Percentiles rank a stretch among this genome's conserved stretches.
phyloP scores from a whole-genome alignment of 2,329 filamentous ascomycete genomes.

The Cryphonectria radicalis region DNA sequence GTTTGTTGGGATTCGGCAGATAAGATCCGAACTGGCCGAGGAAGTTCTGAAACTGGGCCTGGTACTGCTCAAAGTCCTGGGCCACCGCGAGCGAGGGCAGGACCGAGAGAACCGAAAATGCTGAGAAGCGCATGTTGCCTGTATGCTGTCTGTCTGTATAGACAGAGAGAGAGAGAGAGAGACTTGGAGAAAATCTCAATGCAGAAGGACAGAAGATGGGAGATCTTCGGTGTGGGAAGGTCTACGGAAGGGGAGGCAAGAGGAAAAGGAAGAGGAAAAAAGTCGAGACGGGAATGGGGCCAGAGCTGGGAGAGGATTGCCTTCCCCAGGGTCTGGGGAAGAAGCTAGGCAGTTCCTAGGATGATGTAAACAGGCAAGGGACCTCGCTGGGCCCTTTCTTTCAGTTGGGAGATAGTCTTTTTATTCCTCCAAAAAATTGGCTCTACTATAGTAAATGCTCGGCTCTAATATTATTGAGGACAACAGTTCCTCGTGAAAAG shows the following conservation, averaged over 20 bases:
- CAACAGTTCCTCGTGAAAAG: background rate
- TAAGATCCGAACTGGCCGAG: conserved; percentile 62
- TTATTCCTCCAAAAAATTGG: background rate
- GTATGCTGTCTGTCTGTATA: background rate
- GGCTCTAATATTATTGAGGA: background rate
- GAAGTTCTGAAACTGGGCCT: conserved; percentile 67
- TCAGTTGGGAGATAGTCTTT: background rate
- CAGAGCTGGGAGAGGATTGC: conserved; percentile 17
- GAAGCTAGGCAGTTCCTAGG: conserved; percentile 19
- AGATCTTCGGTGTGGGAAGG: background rate
- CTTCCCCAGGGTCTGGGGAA: conserved; percentile 20
- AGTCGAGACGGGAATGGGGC: conserved; percentile 15
- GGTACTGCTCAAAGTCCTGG: conserved; percentile 60
- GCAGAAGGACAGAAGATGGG: conserved; percentile 22
- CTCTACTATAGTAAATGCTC: background rate
- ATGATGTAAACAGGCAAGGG: conserved; percentile 21
- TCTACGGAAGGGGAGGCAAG: conserved; percentile 4
- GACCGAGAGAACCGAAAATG: conserved; percentile 52
- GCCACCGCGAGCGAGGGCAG: conserved; percentile 60
- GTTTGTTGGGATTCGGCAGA: conserved; percentile 45
- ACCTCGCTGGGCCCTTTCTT: conserved; percentile 8
- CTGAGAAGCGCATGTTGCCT: conserved; percentile 62
- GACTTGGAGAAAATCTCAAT: conserved; percentile 4
- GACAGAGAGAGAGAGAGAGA: background rate
- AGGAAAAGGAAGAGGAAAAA: conserved; percentile 10